phyloP scores from a whole-genome alignment of 2,329 filamentous ascomycete species.

The Sporothrix euskadiensis region DNA sequence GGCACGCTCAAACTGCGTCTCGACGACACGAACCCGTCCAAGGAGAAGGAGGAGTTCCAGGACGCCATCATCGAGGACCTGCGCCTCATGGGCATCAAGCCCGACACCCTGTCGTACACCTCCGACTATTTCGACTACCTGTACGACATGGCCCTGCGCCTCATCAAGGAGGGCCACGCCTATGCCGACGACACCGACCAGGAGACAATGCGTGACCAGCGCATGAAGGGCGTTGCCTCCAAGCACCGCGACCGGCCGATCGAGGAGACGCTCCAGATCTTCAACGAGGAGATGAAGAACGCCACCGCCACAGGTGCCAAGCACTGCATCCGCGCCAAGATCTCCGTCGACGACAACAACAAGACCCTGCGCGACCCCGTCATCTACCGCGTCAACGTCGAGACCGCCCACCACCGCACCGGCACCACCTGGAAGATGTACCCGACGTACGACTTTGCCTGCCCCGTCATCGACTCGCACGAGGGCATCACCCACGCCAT shows the following conservation, averaged over 20 bases:
- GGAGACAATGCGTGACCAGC: constrained; percentile 81
- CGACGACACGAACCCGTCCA: constrained; percentile 95
- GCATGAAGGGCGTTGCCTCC: constrained; percentile 81
- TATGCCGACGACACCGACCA: constrained; percentile 94
- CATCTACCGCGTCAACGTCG: constrained; percentile 80
- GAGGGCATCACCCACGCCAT: constrained; percentile 84
- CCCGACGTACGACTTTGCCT: constrained; percentile 84
- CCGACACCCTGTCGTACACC: constrained; percentile 83
- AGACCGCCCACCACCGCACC: constrained; percentile 71
- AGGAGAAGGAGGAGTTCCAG: constrained; percentile 96
- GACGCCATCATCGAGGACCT: constrained; percentile 93
- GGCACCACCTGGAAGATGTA: constrained; percentile 81
- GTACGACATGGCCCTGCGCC: constrained; percentile 78
- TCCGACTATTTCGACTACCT: constrained; percentile 95
- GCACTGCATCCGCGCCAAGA: constrained; percentile 94
- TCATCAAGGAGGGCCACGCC: constrained; percentile 84
- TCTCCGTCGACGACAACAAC: constrained; percentile 88
- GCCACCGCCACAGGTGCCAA: constrained; percentile 74
- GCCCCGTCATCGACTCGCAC: constrained; percentile 75
- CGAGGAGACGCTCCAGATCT: constrained; percentile 82
- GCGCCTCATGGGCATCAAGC: constrained; percentile 85
- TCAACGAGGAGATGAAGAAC: constrained; percentile 76
- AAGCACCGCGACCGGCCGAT: constrained; percentile 73
- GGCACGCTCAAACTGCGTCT: constrained; percentile 90
- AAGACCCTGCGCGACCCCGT: constrained; percentile 95